A percentile compares a stretch with the other conserved stretches of the same genome.
Evolutionary conservation across 192 early-diverging fungal genomes (phyloP).

Genomic region (Umbelopsis isabellina): DNA sequence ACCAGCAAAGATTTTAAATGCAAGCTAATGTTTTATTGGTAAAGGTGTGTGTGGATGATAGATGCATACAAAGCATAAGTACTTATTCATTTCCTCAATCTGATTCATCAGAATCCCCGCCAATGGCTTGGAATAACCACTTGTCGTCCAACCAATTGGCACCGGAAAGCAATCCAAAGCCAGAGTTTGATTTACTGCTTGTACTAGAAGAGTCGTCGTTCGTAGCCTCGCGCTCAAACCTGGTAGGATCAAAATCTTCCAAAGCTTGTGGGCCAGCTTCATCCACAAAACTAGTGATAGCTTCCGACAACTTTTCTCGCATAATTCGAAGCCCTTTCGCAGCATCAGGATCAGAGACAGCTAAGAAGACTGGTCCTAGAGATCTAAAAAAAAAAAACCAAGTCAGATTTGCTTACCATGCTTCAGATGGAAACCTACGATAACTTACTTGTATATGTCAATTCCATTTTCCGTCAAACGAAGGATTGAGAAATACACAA

Average conservation of each 20-base stretch:
- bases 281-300: conserved; percentile 79
- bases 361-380: conserved; percentile 81
- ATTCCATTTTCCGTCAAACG: conserved; percentile 70
- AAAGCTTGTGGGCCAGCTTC: conserved; percentile 77
- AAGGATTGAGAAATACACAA: conserved; percentile 67
- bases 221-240: conserved; percentile 15
- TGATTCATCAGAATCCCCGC: background rate
- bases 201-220: background rate
- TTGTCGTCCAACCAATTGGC: conserved; percentile 20
- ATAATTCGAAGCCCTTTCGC: conserved; percentile 66
- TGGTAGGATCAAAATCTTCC: conserved; percentile 60
- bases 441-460: conserved; percentile 64
- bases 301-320: conserved; percentile 71
- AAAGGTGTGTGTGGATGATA: background rate
- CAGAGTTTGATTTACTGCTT: background rate
- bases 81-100: background rate
- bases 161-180: conserved; percentile 11
- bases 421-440: background rate
- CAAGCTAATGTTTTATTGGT: no score
- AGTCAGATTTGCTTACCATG: background rate
- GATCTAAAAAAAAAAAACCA: conserved; percentile 47
- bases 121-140: conserved; percentile 4
- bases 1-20: no score
- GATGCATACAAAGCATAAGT: background rate
- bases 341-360: conserved; percentile 46